These are phyloP conservation scores for Solanum paucissectum DNA, from an alignment of 257 asterid genomes.

Conservation along the genomic window DNA sequence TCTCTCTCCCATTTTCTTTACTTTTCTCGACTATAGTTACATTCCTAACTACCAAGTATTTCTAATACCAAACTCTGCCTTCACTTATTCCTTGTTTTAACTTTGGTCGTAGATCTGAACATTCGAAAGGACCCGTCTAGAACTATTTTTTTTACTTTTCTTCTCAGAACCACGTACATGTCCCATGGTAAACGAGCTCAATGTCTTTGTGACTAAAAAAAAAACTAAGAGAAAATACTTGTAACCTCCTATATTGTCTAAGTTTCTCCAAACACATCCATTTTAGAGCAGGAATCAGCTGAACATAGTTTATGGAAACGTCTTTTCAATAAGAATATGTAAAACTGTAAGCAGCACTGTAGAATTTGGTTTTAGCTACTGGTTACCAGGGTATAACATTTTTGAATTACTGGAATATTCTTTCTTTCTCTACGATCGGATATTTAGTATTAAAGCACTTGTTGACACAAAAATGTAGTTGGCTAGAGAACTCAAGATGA, in stretches of 20 bases:
- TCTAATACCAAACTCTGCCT: not conserved
- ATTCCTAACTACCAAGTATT: not conserved
- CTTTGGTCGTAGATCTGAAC: not conserved
- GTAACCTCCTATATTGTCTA: too few species aligned
- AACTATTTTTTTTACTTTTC: not conserved
- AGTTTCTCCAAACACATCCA: too few species aligned
- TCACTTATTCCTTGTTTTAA: not conserved
- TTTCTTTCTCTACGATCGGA: too few species aligned
- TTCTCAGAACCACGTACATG: not conserved
- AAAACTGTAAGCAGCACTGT: too few species aligned
- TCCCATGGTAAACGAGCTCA: not conserved
- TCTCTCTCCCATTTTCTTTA: not conserved
- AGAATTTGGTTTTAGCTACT: too few species aligned
- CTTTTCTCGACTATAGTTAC: not conserved
- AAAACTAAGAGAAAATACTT: too few species aligned
- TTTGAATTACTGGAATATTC: not conserved
- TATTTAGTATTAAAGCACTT: not conserved
- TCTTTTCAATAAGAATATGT: too few species aligned
- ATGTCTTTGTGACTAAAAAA: not conserved
- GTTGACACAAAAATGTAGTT: not conserved
- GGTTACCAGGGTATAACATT: too few species aligned
- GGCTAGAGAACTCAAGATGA: not conserved
- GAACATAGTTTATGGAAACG: too few species aligned
- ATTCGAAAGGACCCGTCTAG: not conserved
- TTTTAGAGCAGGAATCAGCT: too few species aligned